Conservation (phyloP, 805 yeast species). For the Ogataea sp. region DNA sequence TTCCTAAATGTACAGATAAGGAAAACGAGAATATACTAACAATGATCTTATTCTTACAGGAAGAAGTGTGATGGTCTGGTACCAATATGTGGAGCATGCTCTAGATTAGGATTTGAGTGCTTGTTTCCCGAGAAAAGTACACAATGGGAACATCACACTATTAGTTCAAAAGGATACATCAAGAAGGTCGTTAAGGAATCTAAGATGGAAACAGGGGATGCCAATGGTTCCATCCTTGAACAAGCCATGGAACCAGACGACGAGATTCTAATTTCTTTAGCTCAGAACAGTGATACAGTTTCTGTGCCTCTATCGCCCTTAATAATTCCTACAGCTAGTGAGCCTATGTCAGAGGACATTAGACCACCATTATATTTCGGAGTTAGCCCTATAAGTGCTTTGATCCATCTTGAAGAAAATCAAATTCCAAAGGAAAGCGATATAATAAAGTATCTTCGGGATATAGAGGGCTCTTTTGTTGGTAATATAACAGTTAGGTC, state of each 20-base stretch:
- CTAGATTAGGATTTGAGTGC: conserved; percentile 4
- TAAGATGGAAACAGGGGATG: background rate
- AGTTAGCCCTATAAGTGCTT: background rate
- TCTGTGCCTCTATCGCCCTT: no score
- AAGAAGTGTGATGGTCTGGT: conserved; percentile 4
- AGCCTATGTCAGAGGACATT: background rate
- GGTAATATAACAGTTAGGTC: no score
- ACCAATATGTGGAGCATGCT: conserved; percentile 4
- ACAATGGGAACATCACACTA: conserved; percentile 3
- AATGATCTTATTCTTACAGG: background rate
- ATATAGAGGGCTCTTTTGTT: no score
- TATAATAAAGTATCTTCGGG: background rate
- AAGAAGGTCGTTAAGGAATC: background rate
- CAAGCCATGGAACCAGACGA: no score
- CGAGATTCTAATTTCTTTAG: no score
- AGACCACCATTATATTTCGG: background rate
- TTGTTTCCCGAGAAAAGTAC: conserved; percentile 1
- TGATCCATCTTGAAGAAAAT: background rate
- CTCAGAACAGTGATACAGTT: no score
- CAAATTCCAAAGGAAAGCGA: no score
- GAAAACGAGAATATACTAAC: background rate
- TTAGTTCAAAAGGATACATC: background rate
- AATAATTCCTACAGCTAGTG: no score
- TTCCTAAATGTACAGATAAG: background rate
- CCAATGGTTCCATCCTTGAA: no score